Evolutionary conservation across 345 rosid species (phyloP).

Genomic region (Gossypium sturtianum): DNA sequence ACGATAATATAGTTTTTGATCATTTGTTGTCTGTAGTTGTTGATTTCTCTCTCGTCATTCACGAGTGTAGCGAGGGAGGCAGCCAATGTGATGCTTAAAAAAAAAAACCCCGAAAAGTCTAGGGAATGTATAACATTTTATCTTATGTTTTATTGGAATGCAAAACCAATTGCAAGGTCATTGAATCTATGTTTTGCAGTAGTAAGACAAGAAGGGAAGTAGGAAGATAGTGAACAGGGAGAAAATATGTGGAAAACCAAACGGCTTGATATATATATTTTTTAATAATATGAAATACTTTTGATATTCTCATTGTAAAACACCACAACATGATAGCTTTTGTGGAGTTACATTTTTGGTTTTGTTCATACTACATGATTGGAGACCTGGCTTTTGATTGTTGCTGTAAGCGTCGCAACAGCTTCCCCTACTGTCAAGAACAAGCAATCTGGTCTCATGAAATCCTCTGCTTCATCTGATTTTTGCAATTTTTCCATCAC

Average conservation of each 20-base stretch:
- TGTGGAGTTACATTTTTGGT: not conserved
- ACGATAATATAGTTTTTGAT: no score
- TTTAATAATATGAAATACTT: not conserved
- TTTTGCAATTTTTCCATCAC: conserved; percentile 76
- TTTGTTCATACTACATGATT: conserved; percentile 30
- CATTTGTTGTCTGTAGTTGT: no score
- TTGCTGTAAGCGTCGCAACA: conserved; percentile 59
- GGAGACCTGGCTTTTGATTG: conserved; percentile 41
- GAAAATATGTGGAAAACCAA: not conserved
- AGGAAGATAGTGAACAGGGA: not conserved
- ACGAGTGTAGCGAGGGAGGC: no score
- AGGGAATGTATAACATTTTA: no score
- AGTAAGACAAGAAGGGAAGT: not conserved
- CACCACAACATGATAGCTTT: not conserved
- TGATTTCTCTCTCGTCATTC: no score
- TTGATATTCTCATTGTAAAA: not conserved
- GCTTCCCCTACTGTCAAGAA: conserved; percentile 91
- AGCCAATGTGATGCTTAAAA: no score
- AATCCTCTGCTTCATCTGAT: conserved; percentile 42
- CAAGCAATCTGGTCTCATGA: conserved; percentile 49
- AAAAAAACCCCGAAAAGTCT: no score
- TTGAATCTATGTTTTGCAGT: not conserved
- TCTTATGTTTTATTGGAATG: no score
- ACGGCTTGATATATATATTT: not conserved
- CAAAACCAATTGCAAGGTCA: not conserved